phyloP scores from a whole-genome alignment of 345 rosid species.

The Ailanthus altissimus region DNA sequence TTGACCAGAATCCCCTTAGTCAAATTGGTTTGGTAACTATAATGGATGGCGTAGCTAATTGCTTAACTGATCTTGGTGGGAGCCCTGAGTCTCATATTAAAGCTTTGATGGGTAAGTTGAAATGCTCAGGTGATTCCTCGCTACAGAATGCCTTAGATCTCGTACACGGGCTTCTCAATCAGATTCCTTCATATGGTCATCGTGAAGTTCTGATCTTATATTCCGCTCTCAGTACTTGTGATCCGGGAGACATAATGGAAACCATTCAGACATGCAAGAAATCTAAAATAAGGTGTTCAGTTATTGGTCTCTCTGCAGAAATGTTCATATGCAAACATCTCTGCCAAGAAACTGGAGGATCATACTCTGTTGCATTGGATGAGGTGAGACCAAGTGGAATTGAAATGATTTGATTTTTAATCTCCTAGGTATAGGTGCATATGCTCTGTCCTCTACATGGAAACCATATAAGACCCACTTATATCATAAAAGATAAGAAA shows the following conservation, averaged over 20 bases:
- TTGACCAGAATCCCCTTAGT: slow-evolving; percentile 89
- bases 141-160: slow-evolving; percentile 84
- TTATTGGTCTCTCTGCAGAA: slow-evolving; percentile 92
- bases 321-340: slow-evolving; percentile 87
- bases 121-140: slow-evolving; percentile 78
- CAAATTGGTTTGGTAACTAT: slow-evolving; percentile 73
- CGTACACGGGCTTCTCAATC: slow-evolving; percentile 62
- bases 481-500: too few species aligned
- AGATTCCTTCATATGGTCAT: slow-evolving; percentile 87
- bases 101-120: slow-evolving; percentile 84
- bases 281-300: slow-evolving; percentile 81
- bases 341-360: slow-evolving; percentile 89
- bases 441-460: background rate
- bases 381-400: slow-evolving; percentile 44
- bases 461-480: background rate
- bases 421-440: background rate
- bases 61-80: slow-evolving; percentile 90
- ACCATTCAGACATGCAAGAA: slow-evolving; percentile 80
- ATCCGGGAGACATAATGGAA: slow-evolving; percentile 92
- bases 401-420: background rate
- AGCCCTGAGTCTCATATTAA: slow-evolving; percentile 88
- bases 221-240: slow-evolving; percentile 83
- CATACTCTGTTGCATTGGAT: slow-evolving; percentile 76
- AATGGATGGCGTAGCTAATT: slow-evolving; percentile 80
- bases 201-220: slow-evolving; percentile 84